Base-by-base conservation (phyloP, 2,329 filamentous ascomycete species). In the Diplodia corticola region DNA sequence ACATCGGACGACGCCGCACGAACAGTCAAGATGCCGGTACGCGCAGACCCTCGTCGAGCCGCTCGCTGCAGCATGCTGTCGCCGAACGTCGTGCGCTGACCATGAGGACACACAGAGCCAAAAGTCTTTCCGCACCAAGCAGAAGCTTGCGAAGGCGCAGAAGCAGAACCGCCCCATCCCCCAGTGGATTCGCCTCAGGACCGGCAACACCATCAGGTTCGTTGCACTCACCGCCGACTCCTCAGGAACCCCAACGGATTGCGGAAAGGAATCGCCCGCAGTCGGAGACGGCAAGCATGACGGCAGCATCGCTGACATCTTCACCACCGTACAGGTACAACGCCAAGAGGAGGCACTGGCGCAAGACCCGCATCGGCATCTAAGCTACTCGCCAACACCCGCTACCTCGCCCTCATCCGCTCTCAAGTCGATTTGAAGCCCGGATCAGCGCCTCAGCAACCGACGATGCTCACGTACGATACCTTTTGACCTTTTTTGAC, bases 71-170 rank as follows among this genome's bases (percentile, higher is more conserved):
- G 28, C 44, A 15, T 26, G 24, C 40, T 30, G 51, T 48, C 40
- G 9, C 40, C 55, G 40, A 33, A 46, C 22, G 50, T 13, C 26
- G 30, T 17, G 22, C 24, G 64, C 64, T 65, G 53, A 65, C 64
- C 44, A 65, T 20, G 10, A 57, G 15, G 7, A 37, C 40, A 49
- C 35, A 80, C 82, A 98, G 94, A 94, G 91, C 90, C 93, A 99
- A 88, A 99, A 99, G 91, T 92, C 93, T 82, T 99, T 99, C 93
- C 91, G 93, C 83, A 97, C 93, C 85, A 99, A 99, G 93, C 91
- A 96, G 85, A 99, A 99, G 95, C 93, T 99, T 87, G 95, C 95
- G 82, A 97, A 94, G 89, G 95, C 95, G 82, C 94, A 98, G 89
- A 98, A 97, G 90, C 94, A 98, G 88, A 99, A 99, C 91, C 91